phyloP scores from a whole-genome alignment of 306 rosid species.

The Ochetophila trinervis region DNA sequence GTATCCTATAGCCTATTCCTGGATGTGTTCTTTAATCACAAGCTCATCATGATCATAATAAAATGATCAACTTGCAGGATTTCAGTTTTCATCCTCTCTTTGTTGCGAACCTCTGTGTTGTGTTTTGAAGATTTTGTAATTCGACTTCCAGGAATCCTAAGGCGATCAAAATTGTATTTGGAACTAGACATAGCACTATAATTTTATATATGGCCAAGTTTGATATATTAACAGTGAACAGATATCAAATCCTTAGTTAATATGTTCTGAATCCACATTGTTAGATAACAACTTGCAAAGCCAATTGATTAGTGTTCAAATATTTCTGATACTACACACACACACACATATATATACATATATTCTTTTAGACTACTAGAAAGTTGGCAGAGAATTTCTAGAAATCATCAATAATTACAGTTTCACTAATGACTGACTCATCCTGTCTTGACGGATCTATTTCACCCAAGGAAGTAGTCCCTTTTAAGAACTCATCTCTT shows the following conservation, averaged over 20 bases:
- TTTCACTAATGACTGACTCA: constrained; percentile 15
- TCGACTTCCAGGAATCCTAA: too few relatives aligned
- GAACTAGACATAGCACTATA: too few relatives aligned
- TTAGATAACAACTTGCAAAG: too few relatives aligned
- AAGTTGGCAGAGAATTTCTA: constrained; percentile 1
- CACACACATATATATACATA: background rate
- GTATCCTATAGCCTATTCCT: too few relatives aligned
- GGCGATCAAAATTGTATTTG: too few relatives aligned
- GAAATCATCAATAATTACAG: background rate
- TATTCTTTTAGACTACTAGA: background rate
- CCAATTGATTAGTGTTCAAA: constrained; percentile 1
- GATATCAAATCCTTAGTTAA: too few relatives aligned
- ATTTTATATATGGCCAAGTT: too few relatives aligned
- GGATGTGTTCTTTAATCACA: background rate
- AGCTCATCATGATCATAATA: background rate
- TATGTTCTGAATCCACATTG: too few relatives aligned
- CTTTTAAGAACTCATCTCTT: constrained; percentile 32
- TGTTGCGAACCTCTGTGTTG: background rate
- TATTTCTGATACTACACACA: background rate
- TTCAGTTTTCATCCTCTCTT: background rate
- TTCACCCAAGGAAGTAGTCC: constrained; percentile 16
- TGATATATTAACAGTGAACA: too few relatives aligned
- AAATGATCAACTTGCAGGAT: background rate
- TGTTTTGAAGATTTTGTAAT: too few relatives aligned
- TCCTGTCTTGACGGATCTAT: constrained; percentile 19